Evolutionary conservation across 1,284 basidiomycete species (phyloP), one percentile per base, ranked within the genome.

Genomic region (Apiotrichum gamsii): DNA sequence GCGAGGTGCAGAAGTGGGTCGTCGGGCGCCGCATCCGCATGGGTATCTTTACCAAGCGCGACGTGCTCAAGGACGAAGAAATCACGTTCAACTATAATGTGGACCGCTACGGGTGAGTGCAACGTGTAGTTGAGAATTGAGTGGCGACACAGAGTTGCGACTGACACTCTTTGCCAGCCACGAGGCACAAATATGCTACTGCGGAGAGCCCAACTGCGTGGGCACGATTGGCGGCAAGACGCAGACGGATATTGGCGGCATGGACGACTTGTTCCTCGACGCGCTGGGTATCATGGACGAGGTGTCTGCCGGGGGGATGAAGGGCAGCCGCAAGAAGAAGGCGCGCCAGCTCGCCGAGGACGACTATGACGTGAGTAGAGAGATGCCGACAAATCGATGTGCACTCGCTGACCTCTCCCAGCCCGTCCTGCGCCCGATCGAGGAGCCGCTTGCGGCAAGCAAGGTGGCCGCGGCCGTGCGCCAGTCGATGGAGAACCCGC

Each of bases 41-140:
- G 95, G 94, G 94, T 40, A 97, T 99, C 60, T 99, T 98, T 65
- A 83, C 94, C 20, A 93, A 87, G 65, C 80, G 94, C 49, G 70
- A 80, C 52, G 87, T 98, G 58, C 71, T 78, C 64, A 80, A 81
- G 64, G 74, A 90, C 55, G 95, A 98, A 67, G 95, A 99, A 73
- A 75, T 99, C 55, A 98, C 94, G 1, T 99, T 98, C 77, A 97
- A 99, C 73, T 99, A 99, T 72, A 99, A 98, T 65, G 95, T 98
- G 37, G 95, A 98, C 71, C 87, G 95, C 50, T 99, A 98, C 68
- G 94, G 94, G 89, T 91, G 55, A 49, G 84, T 77, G 8, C 30
- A 23, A 5, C 11, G n/a, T 32, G 16, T 23, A 6, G 39, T 20
- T 38, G 18, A 40, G 28, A n/a, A 1, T 19, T 32, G 8, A n/a